Conservation (phyloP, 1,139 yeast species). For the Kodamaea arcana region DNA sequence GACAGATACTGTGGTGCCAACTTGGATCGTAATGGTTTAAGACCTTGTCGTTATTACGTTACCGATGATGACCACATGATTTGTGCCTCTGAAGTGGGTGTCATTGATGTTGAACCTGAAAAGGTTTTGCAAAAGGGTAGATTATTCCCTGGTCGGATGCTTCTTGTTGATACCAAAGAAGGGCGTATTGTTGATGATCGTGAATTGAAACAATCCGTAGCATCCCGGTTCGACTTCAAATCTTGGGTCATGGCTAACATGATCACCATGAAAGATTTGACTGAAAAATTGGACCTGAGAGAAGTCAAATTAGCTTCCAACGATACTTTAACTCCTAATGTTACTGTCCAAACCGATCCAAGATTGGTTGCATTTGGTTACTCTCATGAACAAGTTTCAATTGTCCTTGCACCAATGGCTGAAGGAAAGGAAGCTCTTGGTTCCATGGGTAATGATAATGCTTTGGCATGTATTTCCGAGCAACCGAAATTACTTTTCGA, state of each 20-base stretch:
- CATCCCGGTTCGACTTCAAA: conserved; percentile 87
- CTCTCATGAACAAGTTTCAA: conserved; percentile 83
- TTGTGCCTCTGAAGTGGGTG: conserved; percentile 98
- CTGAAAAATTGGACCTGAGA: conserved; percentile 53
- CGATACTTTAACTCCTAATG: conserved; percentile 13
- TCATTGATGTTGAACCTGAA: conserved; percentile 82
- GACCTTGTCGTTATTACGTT: conserved; percentile 97
- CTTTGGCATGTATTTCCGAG: conserved; percentile 92
- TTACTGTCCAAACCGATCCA: conserved; percentile 72
- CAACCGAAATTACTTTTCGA: conserved; percentile 90
- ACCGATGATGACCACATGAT: conserved; percentile 94
- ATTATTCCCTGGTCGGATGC: conserved; percentile 94
- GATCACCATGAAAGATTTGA: conserved; percentile 75
- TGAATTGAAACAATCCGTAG: conserved; percentile 75
- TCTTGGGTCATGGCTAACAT: conserved; percentile 88
- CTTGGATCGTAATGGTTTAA: conserved; percentile 92
- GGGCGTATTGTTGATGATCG: conserved; percentile 93
- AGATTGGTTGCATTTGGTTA: conserved; percentile 85
- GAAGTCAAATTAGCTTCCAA: conserved; percentile 30
- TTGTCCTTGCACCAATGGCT: conserved; percentile 92
- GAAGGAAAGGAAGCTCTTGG: conserved; percentile 94
- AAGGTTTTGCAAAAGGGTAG: conserved; percentile 86
- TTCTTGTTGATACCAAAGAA: conserved; percentile 87
- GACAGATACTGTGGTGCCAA: conserved; percentile 98
- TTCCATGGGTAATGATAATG: conserved; percentile 97